Evolutionary conservation across 1,284 basidiomycete genomes (phyloP), one percentile per base, ranked within the genome.

Genomic region (Caloboletus inedulis): DNA sequence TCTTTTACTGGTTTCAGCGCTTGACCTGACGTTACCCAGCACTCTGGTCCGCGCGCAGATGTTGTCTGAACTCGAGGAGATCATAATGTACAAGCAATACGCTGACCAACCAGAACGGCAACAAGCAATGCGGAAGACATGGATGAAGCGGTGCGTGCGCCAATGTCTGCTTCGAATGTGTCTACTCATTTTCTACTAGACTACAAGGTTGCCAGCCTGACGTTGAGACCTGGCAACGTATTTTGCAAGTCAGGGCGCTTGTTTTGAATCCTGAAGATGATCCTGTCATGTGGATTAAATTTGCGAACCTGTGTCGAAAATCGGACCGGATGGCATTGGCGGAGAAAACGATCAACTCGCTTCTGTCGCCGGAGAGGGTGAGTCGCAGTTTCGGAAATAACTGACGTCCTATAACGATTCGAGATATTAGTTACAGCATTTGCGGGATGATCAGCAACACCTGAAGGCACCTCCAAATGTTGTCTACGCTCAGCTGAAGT

Each of bases 211-310:
- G 96, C 71, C 95, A 99, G 68, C 91, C 94, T 16, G 97, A 99
- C 61, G 97, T 99, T 18, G 97, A 99, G 70, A 94, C 98, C 4
- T 99, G 97, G 97, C 97, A 99, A 72, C 86, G 96, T 21, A 94
- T 99, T 44, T 75, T 99, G 16, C 96, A 98, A 74, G 94, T 99
- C 36, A 85, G 97, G 53, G 94, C 94, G 1, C 81, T 99, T 46
- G 95, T 99, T 21, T 77, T 98, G 30, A 91, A 86, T 42, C 97
- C 97, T 0, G 91, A 91, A 59, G 94, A 98, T 62, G 95, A 98
- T 65, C 94, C 92, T 47, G 84, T 91, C 50, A 98, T 98, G 81
- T 98, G 96, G 96, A 98, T 94, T 72, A 89, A 91, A 69, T 93
- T 94, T 64, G 91, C 91, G 21, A 93, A 94, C 60, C 74, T 94